A percentile compares a stretch with the other conserved stretches of the same genome.
Evolutionary conservation across 1,139 yeast genomes (phyloP).

Genomic region (Debaryomyces nepalensis): DNA sequence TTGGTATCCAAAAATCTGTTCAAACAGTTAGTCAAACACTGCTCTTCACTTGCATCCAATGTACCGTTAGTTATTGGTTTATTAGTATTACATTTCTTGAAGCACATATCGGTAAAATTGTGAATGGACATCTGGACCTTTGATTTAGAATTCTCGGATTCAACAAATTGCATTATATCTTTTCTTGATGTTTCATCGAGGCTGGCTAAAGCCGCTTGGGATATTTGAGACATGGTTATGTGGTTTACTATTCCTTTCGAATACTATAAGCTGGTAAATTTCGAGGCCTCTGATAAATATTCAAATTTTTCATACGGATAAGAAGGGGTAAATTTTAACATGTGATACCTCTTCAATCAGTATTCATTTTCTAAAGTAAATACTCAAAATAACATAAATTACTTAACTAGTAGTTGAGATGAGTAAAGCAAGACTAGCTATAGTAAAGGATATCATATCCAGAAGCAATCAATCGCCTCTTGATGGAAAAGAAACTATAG

Average conservation of each 20-base stretch:
- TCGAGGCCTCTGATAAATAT: not conserved
- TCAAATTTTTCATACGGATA: conserved; percentile 10
- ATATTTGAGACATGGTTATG: conserved; percentile 58
- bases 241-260: not conserved
- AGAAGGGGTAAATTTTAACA: not conserved
- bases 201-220: conserved; percentile 61
- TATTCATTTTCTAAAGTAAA: no score
- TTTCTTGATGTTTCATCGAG: conserved; percentile 74
- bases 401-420: not conserved
- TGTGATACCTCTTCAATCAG: conserved; percentile 8
- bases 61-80: conserved; percentile 53
- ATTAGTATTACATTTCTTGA: conserved; percentile 75
- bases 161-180: conserved; percentile 77
- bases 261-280: no score
- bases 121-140: conserved; percentile 88
- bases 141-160: conserved; percentile 83
- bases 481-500: conserved; percentile 7
- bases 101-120: conserved; percentile 87
- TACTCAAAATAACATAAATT: no score
- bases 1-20: conserved; percentile 88
- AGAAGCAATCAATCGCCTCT: not conserved
- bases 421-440: conserved; percentile 12
- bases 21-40: conserved; percentile 79
- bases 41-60: conserved; percentile 63
- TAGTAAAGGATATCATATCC: conserved; percentile 12